phyloP scores from a whole-genome alignment of 768 basidiomycete species.

The Russula lepida region DNA sequence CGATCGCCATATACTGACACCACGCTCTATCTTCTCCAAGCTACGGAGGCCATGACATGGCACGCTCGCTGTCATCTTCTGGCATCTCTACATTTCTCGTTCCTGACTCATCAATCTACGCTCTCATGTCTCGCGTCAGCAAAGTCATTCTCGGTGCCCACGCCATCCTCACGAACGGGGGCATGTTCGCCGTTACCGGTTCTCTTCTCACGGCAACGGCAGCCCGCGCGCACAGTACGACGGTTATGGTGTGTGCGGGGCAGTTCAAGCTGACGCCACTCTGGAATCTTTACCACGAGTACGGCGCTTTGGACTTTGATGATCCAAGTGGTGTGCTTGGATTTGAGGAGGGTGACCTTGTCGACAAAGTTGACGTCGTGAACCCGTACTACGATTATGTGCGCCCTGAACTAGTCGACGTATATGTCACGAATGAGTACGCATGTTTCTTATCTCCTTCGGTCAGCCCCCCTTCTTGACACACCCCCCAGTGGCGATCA shows the following conservation, averaged over 20 bases:
- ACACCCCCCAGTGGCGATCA: conserved; percentile 71
- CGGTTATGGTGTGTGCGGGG: conserved; percentile 88
- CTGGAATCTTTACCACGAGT: conserved; percentile 84
- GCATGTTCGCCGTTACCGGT: conserved; percentile 85
- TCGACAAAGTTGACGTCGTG: conserved; percentile 84
- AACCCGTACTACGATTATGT: conserved; percentile 98
- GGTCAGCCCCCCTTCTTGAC: conserved; percentile 11
- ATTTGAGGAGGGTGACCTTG: conserved; percentile 69
- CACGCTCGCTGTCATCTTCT: conserved; percentile 65
- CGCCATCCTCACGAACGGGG: conserved; percentile 93
- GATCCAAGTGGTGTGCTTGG: conserved; percentile 57
- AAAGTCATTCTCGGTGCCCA: conserved; percentile 95
- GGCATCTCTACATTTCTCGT: conserved; percentile 94
- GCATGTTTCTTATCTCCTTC: conserved; percentile 30
- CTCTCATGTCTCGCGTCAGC: conserved; percentile 93
- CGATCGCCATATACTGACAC: background rate
- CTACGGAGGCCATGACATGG: conserved; percentile 81
- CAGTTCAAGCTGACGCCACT: conserved; percentile 94
- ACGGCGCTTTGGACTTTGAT: conserved; percentile 76
- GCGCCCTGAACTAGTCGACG: conserved; percentile 82
- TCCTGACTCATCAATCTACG: conserved; percentile 92
- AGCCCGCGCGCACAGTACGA: conserved; percentile 82
- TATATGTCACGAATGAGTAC: conserved; percentile 96
- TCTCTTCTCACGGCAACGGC: conserved; percentile 80
- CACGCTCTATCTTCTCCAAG: conserved; percentile 32